A percentile compares a stretch with the other conserved stretches of the same genome.
phyloP scores from a whole-genome alignment of 345 rosid species.

The Eucalyptus curtisii region DNA sequence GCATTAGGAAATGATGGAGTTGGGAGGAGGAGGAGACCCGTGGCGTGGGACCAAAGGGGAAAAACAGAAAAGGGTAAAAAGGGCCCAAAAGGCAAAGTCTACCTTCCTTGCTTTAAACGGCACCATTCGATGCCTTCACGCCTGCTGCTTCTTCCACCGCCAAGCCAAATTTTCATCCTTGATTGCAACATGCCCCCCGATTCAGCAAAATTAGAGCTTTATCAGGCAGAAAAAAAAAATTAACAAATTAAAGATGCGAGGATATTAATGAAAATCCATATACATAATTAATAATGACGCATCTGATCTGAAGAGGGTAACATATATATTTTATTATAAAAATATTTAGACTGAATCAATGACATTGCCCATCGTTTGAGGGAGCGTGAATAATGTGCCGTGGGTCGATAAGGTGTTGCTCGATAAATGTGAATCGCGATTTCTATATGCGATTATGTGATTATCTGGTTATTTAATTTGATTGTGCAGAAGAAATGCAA shows the following conservation, averaged over 20 bases:
- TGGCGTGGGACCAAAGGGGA: neutral
- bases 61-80: neutral
- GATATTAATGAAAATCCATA: neutral
- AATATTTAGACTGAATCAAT: neutral
- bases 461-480: neutral
- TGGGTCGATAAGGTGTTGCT: rapidly evolving
- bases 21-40: neutral
- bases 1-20: neutral
- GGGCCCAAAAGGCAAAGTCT: neutral
- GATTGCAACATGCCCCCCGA: neutral
- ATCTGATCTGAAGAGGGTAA: rapidly evolving
- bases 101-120: neutral
- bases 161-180: neutral
- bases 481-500: rapidly evolving
- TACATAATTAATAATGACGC: rapidly evolving
- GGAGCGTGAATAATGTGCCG: rapidly evolving
- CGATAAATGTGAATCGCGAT: rapidly evolving
- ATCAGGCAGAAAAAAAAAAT: neutral
- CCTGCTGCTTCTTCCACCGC: neutral
- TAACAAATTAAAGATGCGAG: neutral
- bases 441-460: rapidly evolving
- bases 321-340: neutral
- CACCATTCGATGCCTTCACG: neutral
- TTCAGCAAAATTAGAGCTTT: neutral
- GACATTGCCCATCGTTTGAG: rapidly evolving